Percentiles rank a stretch among this genome's conserved stretches.
Evolutionary conservation across 2,329 filamentous ascomycete species (phyloP).

Genomic region (Aspergillus arachidicola): DNA sequence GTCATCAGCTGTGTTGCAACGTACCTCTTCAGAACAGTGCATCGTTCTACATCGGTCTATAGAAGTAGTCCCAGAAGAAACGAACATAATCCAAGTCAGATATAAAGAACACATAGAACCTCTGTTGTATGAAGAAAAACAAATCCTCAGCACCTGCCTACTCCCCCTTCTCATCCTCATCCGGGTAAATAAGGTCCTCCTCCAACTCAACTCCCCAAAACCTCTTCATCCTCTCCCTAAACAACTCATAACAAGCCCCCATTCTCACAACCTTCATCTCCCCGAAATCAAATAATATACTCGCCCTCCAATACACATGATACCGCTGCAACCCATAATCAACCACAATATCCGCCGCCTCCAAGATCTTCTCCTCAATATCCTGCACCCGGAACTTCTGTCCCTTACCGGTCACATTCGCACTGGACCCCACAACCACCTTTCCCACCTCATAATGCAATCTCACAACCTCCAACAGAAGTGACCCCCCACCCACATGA

Average conservation of each 20-base stretch:
- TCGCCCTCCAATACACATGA: neutral
- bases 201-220: neutral
- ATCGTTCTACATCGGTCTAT: neutral
- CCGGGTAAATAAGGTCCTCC: neutral
- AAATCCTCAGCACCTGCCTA: neutral
- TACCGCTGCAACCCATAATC: slow-evolving; percentile 1
- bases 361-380: slow-evolving; percentile 16
- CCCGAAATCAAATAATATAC: neutral
- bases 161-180: neutral
- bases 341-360: neutral
- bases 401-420: slow-evolving; percentile 21
- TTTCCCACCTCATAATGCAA: slow-evolving; percentile 10
- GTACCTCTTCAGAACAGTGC: neutral
- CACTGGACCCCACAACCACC: slow-evolving; percentile 19
- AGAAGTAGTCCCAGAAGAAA: neutral
- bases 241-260: neutral
- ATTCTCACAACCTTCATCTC: neutral
- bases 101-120: neutral
- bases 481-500: neutral
- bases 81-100: neutral
- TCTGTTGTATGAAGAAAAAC: neutral
- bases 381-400: slow-evolving; percentile 21
- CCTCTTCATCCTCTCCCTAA: neutral
- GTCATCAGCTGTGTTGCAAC: neutral
- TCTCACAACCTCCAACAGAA: slow-evolving; percentile 11